Conservation (phyloP, 148 eudicot genomes). For the Cornus controversa region DNA sequence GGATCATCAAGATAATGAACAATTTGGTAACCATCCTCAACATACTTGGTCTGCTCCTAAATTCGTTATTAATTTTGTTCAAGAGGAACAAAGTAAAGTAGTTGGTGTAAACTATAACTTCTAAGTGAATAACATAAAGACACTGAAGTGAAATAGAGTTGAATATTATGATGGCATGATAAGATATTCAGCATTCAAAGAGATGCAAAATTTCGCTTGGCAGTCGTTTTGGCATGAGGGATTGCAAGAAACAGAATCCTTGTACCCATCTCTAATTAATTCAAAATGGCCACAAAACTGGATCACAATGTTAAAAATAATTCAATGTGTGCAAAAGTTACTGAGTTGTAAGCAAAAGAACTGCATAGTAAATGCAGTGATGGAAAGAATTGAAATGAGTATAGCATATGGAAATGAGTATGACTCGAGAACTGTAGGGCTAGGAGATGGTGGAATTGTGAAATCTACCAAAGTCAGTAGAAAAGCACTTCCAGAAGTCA, state of each 20-base stretch:
- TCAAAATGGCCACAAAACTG: not conserved
- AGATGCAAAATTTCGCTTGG: not conserved
- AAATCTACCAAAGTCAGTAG: not conserved
- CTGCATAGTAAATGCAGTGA: not conserved
- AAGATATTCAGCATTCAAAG: not conserved
- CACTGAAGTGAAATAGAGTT: not conserved
- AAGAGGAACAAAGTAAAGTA: not conserved
- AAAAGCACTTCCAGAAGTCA: not conserved
- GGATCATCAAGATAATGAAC: no score
- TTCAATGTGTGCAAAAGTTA: not conserved
- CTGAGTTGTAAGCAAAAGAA: not conserved
- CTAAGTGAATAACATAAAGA: not conserved
- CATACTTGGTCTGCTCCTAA: not conserved
- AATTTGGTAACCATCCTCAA: not conserved
- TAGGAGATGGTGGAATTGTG: not conserved
- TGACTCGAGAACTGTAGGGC: not conserved
- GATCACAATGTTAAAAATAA: not conserved
- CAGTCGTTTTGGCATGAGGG: not conserved
- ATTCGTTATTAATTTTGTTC: not conserved
- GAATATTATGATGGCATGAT: not conserved
- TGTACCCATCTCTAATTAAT: not conserved
- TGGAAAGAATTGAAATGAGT: not conserved
- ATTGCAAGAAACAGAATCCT: not conserved
- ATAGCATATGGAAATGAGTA: not conserved
- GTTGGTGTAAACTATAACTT: not conserved